phyloP scores from a whole-genome alignment of 768 basidiomycete species.

The Amanita thiersii region DNA sequence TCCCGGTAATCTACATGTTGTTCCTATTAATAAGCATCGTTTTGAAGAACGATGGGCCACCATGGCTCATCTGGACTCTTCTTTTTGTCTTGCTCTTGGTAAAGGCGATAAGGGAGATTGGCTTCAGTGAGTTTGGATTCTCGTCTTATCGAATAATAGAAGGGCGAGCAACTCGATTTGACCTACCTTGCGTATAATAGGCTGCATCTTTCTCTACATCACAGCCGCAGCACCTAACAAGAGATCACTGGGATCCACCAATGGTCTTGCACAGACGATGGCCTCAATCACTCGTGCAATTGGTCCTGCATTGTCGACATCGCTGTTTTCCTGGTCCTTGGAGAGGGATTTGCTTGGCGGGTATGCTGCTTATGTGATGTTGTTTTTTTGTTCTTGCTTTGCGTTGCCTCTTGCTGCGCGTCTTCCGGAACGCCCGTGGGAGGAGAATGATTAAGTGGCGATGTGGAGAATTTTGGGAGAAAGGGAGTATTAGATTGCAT shows the following conservation, averaged over 20 bases:
- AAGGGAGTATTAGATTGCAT: too few relatives aligned
- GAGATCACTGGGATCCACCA: slow-evolving; percentile 22
- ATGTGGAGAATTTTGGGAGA: too few relatives aligned
- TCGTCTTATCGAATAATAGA: too few relatives aligned
- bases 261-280: not conserved
- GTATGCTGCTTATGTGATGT: slow-evolving; percentile 23
- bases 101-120: too few relatives aligned
- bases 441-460: not conserved
- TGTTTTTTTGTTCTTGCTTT: not conserved
- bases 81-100: too few relatives aligned
- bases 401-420: slow-evolving; percentile 3
- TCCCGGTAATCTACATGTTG: too few relatives aligned
- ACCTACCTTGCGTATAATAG: slow-evolving; percentile 17
- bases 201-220: slow-evolving; percentile 42
- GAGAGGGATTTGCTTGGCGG: slow-evolving; percentile 27
- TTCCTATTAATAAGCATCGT: too few relatives aligned
- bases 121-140: slow-evolving; percentile 12
- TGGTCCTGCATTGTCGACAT: slow-evolving; percentile 23
- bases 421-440: not conserved
- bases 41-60: too few relatives aligned
- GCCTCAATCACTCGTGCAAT: slow-evolving; percentile 15
- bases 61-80: too few relatives aligned
- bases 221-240: slow-evolving; percentile 42
- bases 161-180: not conserved
- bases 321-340: slow-evolving; percentile 28